These are phyloP conservation scores for Ambispora gerdemannii DNA, from an alignment of 192 early-diverging fungal genomes.

Conservation along the genomic window DNA sequence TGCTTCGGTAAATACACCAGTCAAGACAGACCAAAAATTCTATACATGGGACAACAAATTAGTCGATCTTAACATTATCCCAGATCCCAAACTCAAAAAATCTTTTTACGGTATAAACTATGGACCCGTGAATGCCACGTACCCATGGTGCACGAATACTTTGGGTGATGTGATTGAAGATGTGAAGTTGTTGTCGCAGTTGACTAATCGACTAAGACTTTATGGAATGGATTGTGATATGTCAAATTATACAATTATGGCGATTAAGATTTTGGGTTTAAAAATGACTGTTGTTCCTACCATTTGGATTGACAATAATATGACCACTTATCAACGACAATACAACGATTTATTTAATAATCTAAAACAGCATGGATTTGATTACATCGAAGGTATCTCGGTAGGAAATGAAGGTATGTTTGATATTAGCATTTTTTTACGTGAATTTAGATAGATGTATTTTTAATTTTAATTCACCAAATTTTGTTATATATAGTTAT, in stretches of 20 bases:
- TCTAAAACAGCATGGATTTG: constrained; percentile 36
- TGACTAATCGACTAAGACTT: constrained; percentile 58
- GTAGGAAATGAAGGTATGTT: constrained; percentile 45
- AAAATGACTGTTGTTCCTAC: constrained; percentile 60
- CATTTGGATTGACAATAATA: constrained; percentile 61
- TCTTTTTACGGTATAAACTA: constrained; percentile 59
- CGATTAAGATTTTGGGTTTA: constrained; percentile 52
- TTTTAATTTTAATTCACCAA: neutral
- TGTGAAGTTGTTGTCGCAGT: constrained; percentile 50
- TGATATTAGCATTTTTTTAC: neutral
- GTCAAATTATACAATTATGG: constrained; percentile 56
- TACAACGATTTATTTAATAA: constrained; percentile 35
- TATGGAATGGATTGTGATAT: constrained; percentile 68
- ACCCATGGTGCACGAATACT: constrained; percentile 50
- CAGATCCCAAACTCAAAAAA: constrained; percentile 30
- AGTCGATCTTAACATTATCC: constrained; percentile 41
- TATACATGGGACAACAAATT: constrained; percentile 19
- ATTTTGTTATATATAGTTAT: constrained; percentile 28
- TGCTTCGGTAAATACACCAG: no score
- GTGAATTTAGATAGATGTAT: neutral
- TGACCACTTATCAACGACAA: constrained; percentile 39
- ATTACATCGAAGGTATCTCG: constrained; percentile 43
- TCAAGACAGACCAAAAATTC: no score
- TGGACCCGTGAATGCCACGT: constrained; percentile 53
- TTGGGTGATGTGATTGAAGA: constrained; percentile 59